These are phyloP conservation scores for Oemleria cerasiformis DNA, from an alignment of 306 rosid genomes.

Conservation along the genomic window DNA sequence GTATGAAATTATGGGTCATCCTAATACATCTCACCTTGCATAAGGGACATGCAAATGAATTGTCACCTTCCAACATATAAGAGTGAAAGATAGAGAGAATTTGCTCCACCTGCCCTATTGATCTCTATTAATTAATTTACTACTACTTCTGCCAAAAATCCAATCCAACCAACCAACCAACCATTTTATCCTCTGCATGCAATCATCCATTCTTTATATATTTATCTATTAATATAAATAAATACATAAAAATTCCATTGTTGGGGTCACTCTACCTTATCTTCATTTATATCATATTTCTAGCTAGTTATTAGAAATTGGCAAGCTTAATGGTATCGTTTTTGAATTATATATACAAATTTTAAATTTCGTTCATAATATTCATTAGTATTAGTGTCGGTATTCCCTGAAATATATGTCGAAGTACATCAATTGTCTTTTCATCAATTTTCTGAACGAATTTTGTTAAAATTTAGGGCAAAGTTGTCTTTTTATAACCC, in stretches of 20 bases:
- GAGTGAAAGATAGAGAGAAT: conserved; percentile 1
- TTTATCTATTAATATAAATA: neutral
- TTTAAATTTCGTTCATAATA: no score
- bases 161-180: conserved; percentile 34
- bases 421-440: no score
- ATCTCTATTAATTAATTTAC: no score
- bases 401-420: no score
- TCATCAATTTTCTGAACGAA: no score
- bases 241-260: neutral
- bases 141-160: conserved; percentile 22
- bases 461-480: no score
- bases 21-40: conserved; percentile 34
- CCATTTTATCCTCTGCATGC: conserved; percentile 28
- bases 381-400: no score
- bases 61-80: conserved; percentile 15
- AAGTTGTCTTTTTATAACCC: no score
- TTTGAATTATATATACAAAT: no score
- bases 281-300: conserved; percentile 28
- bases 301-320: no score
- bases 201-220: conserved; percentile 1
- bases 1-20: neutral
- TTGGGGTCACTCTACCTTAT: conserved; percentile 22
- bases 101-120: conserved; percentile 35
- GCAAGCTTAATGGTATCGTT: no score
- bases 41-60: conserved; percentile 23